These are phyloP conservation scores for Globisporangium okanoganense DNA, from an alignment of 352 stramenopile genomes.

Conservation along the genomic window DNA sequence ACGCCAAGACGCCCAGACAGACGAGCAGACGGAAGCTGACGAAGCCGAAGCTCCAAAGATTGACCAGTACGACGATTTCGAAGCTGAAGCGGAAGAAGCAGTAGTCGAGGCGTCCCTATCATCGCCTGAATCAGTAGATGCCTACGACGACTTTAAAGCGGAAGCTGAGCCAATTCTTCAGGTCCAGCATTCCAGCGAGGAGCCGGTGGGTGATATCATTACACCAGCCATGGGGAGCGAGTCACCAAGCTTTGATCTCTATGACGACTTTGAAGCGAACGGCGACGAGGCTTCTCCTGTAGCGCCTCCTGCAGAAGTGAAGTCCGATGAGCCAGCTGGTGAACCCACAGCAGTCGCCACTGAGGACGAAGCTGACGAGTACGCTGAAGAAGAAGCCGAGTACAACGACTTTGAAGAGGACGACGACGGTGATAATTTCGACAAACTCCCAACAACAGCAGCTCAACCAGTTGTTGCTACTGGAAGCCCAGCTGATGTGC, in stretches of 20 bases:
- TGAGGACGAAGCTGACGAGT: conserved; percentile 24
- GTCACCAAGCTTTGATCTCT: conserved; percentile 3
- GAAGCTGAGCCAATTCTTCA: conserved; percentile 3
- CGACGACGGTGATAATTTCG: background rate
- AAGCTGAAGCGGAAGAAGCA: conserved; percentile 2
- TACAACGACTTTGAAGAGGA: conserved; percentile 49
- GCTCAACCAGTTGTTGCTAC: background rate
- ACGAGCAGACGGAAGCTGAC: background rate
- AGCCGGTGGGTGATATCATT: background rate
- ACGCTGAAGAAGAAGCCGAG: conserved; percentile 33
- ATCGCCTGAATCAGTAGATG: background rate
- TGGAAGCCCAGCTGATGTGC: conserved; percentile 1
- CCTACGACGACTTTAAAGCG: conserved; percentile 8
- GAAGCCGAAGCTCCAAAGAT: background rate
- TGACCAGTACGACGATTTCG: conserved; percentile 11
- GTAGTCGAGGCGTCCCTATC: background rate
- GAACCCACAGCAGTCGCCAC: background rate
- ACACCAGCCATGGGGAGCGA: background rate
- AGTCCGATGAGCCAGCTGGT: background rate
- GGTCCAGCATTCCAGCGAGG: background rate
- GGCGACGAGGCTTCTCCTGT: background rate
- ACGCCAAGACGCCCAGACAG: background rate
- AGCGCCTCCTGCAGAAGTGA: background rate
- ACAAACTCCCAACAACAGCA: background rate
- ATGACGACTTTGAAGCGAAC: conserved; percentile 12